These are phyloP conservation scores for Penicillium parvum DNA, from an alignment of 495 filamentous ascomycete genomes.

Conservation along the genomic window DNA sequence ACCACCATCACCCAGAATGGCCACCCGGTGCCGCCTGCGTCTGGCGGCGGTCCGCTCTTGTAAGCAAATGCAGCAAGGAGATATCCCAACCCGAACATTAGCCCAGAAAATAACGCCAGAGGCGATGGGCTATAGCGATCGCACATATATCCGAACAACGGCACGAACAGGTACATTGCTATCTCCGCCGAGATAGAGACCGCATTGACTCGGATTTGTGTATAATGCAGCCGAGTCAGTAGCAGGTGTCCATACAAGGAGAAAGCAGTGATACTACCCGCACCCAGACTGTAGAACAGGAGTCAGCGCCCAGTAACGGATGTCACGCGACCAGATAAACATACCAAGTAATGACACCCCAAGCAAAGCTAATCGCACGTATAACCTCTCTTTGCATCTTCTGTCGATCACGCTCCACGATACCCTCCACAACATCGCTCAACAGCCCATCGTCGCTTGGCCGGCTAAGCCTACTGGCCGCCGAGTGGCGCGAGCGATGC, in stretches of 20 bases:
- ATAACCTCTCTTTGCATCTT: constrained; percentile 49
- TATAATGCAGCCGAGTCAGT: constrained; percentile 76
- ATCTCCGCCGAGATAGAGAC: constrained; percentile 80
- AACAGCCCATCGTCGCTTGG: constrained; percentile 53
- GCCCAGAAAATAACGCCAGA: constrained; percentile 63
- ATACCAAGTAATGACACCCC: constrained; percentile 58
- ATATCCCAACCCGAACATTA: constrained; percentile 78
- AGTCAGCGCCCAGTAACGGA: constrained; percentile 5
- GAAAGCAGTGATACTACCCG: constrained; percentile 81
- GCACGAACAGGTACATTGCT: constrained; percentile 83
- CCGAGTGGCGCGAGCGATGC: constrained; percentile 16
- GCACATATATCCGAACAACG: constrained; percentile 84
- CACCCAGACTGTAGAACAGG: constrained; percentile 54
- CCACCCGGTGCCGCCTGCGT: constrained; percentile 57
- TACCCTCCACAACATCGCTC: constrained; percentile 56
- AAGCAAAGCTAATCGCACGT: constrained; percentile 53
- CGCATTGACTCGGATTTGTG: constrained; percentile 85
- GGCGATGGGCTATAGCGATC: constrained; percentile 78
- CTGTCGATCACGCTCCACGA: constrained; percentile 52
- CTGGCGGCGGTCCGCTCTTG: constrained; percentile 52
- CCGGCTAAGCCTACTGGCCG: background rate
- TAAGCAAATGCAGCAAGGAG: constrained; percentile 78
- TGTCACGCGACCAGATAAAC: constrained; percentile 1
- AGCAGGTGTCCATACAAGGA: constrained; percentile 88
- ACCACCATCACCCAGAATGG: constrained; percentile 79